Conservation (phyloP, 2,329 filamentous ascomycete genomes). For the Pseudogymnoascus verrucosus region DNA sequence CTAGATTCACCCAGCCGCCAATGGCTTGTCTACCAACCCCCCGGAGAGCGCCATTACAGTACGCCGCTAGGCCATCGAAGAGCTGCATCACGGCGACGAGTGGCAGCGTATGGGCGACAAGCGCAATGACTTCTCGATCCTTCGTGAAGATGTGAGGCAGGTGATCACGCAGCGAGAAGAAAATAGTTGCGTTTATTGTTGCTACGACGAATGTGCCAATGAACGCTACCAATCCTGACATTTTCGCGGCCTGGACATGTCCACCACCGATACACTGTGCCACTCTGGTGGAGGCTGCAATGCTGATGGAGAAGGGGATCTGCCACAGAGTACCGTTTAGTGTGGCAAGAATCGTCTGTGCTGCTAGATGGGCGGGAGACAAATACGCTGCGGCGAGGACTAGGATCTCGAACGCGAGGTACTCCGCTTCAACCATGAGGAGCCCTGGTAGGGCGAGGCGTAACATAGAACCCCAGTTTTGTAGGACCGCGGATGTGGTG, state of each 20-base stretch:
- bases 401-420: slow-evolving; percentile 79
- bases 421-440: slow-evolving; percentile 86
- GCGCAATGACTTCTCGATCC: slow-evolving; percentile 55
- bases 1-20: slow-evolving; percentile 78
- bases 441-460: slow-evolving; percentile 75
- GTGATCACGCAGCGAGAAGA: slow-evolving; percentile 50
- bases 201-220: not conserved
- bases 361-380: slow-evolving; percentile 67
- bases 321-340: slow-evolving; percentile 73
- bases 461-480: slow-evolving; percentile 74
- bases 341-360: slow-evolving; percentile 76
- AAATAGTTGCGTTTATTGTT: not conserved
- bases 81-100: slow-evolving; percentile 78
- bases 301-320: slow-evolving; percentile 79
- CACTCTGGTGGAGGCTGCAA: slow-evolving; percentile 75
- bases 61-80: slow-evolving; percentile 69
- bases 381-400: slow-evolving; percentile 70
- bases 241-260: slow-evolving; percentile 67
- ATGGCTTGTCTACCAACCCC: slow-evolving; percentile 79
- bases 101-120: slow-evolving; percentile 62
- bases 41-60: slow-evolving; percentile 73
- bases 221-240: slow-evolving; percentile 61
- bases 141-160: slow-evolving; percentile 67
- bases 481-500: slow-evolving; percentile 54
- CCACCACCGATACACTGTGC: slow-evolving; percentile 83